Base-by-base conservation (phyloP, 1,139 yeast species). In the Schizosaccharomyces versatilis region DNA sequence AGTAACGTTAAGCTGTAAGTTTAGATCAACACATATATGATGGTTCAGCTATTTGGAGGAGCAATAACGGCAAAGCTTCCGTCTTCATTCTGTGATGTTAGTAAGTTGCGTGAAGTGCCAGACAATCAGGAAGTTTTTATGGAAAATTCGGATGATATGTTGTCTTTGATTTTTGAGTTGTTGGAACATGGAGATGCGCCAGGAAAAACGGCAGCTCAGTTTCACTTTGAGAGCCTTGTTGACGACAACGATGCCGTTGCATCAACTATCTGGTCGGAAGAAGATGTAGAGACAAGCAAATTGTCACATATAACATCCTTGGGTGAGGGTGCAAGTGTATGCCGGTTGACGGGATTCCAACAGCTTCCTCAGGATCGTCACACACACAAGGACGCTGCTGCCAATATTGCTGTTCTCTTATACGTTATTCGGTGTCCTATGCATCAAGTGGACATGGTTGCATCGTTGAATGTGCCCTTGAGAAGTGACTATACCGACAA, bases 121-220 rank as follows among this genome's bases (percentile, higher is more conserved):
- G 63, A 61, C 49, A 57, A 60, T 44, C 63, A 61, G 54, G 63
- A 61, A 55, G 63, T 61, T 41, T 61, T 59, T 54, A 15, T 49
- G 38, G 40, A 49, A 49, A 38, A 49, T 36, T 38, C 42, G 10
- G 36, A 49, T 2, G 52, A 49, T 10, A 38, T 15, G 17, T 32
- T 44, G n/a, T 32, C 52, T 12, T 8, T 49, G 10, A 49, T 49
- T 17, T 15, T 49, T 32, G 52, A 49, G 24, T 12, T 49, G 9
- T 17, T 49, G n/a, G 52, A 49, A 39, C 10, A n/a, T 3, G 41
- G 19, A 8, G 52, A 49, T 8, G 19, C 19, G 12, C 42, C 41
- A 9, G 52, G 24, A 14, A 49, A 15, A 12, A 36, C 32, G 36
- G 52, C 42, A 14, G 40, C 41, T 32, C 17, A n/a, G 41, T 49